Evolutionary conservation across 352 stramenopile species (phyloP).

Genomic region (Ophiocytium majus): DNA sequence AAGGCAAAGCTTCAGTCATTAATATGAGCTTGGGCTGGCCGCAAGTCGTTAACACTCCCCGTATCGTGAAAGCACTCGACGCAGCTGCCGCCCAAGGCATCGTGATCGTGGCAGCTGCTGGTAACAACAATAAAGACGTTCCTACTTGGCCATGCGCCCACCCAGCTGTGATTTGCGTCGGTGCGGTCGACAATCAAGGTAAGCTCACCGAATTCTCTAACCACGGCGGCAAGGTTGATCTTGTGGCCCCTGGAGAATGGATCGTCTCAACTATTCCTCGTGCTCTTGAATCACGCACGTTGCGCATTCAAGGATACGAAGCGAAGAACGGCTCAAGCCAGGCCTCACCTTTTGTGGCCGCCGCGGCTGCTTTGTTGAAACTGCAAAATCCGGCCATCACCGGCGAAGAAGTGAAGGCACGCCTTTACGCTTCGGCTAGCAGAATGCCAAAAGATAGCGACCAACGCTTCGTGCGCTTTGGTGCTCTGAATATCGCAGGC

Average conservation of each 20-base stretch:
- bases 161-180: neutral
- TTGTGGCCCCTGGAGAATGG: neutral
- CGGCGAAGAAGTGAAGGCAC: neutral
- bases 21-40: neutral
- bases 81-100: neutral
- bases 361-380: neutral
- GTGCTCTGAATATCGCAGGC: too few relatives aligned
- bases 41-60: neutral
- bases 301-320: neutral
- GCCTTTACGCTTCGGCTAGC: neutral
- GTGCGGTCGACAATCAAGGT: neutral
- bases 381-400: neutral
- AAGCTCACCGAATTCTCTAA: neutral
- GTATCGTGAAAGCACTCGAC: neutral
- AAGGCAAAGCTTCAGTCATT: neutral
- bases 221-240: conserved; percentile 1
- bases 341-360: neutral
- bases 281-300: neutral
- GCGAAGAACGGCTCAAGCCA: neutral
- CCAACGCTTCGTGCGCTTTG: too few relatives aligned
- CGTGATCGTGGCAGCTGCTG: neutral
- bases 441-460: too few relatives aligned
- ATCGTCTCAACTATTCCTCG: neutral
- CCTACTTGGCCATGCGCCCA: neutral
- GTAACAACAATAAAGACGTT: neutral